A percentile compares a stretch with the other conserved stretches of the same genome.
Evolutionary conservation across 2,329 filamentous ascomycete genomes (phyloP).

Genomic region (Nothopassalora personata): DNA sequence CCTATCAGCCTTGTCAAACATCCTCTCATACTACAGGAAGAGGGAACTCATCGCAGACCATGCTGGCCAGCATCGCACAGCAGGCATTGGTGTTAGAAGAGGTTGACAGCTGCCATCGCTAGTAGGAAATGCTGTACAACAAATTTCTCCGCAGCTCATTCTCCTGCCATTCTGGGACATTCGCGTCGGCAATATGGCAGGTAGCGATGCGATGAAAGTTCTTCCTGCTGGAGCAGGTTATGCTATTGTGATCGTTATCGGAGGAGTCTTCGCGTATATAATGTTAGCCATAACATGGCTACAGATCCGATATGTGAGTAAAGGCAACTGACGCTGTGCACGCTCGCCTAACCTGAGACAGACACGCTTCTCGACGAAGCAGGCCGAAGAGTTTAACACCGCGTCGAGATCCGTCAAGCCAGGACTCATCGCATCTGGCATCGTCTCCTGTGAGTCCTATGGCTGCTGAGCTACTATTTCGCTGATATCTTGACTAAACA

Average conservation of each 20-base stretch:
- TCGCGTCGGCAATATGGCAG: not conserved
- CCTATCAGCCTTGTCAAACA: not conserved
- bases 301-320: constrained; percentile 54
- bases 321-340: constrained; percentile 52
- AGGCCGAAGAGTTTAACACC: constrained; percentile 76
- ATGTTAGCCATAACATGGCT: constrained; percentile 31
- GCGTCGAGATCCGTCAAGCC: constrained; percentile 83
- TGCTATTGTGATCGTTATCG: constrained; percentile 68
- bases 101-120: not conserved
- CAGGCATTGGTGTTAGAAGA: not conserved
- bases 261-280: constrained; percentile 60
- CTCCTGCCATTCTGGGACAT: not conserved
- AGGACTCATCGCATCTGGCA: constrained; percentile 76
- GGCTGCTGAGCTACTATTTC: no score
- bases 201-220: constrained; percentile 13
- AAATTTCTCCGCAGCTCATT: not conserved
- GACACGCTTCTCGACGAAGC: constrained; percentile 25
- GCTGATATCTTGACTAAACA: constrained; percentile 28
- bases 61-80: not conserved
- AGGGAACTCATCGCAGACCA: not conserved
- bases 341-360: not conserved
- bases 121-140: not conserved
- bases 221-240: constrained; percentile 20
- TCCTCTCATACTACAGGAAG: not conserved
- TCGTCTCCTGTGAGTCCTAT: constrained; percentile 52